Evolutionary conservation across 1,284 basidiomycete species (phyloP), one percentile per base, ranked within the genome.

Genomic region (Apiotrichum laibachii): DNA sequence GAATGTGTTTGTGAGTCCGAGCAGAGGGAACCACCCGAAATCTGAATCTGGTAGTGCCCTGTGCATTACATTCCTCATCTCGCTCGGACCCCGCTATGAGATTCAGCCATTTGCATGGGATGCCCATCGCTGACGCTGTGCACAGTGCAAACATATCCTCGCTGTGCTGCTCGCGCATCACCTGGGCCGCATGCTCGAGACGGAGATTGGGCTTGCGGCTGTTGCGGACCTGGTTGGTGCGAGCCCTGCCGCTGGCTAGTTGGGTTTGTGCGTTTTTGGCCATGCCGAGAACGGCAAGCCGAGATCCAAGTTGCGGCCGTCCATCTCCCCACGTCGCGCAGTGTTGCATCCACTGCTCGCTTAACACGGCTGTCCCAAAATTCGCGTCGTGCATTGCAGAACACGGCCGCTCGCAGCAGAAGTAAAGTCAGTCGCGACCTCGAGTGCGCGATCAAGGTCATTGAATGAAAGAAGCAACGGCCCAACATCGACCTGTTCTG

Each of bases 61-160:
- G 40, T 31, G 26, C 26, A 31, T 31, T 7, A 31, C 26, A 37
- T 37, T 16, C 12, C 37, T 11, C 37, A 37, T 37, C 37, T 11
- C 37, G 37, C 37, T 37, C 37, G 37, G 37, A 31, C 26, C n/a
- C n/a, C 37, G 37, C 5, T 6, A 9, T 55, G 49, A 55, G 43
- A 3, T 5, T 18, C 46, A 22, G 16, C 15, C 21, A 15, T 8
- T 7, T 21, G n/a, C 19, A 21, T 44, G 2, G 1, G n/a, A 11
- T 12, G 10, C n/a, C 8, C 40, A 11, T 2, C 43, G n/a, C 19
- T n/a, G 11, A 21, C 39, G 43, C 37, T 39, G 15, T 26, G 15
- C 5, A 7, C 61, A 77, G 75, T 77, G 75, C 65, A 77, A 77
- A 53, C 75, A 77, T 48, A 59, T 75, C 10, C 61, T 77, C 15